A percentile compares a stretch with the other conserved stretches of the same genome.
Conservation (phyloP, 495 filamentous ascomycete genomes). For the Bacidia gigantensis region DNA sequence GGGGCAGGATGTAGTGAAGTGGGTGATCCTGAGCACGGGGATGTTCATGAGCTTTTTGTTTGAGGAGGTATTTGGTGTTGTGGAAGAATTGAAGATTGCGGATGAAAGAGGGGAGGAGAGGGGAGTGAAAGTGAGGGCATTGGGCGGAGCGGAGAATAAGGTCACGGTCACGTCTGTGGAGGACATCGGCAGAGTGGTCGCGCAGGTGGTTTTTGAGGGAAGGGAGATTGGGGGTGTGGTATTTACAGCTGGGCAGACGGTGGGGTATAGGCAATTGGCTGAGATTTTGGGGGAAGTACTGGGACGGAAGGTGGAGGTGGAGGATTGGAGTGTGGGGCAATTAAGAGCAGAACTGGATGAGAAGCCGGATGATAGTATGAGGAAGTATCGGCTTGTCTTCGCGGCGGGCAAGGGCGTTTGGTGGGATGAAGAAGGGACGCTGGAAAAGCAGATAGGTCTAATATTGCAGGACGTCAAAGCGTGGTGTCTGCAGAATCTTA, state of each 20-base stretch:
- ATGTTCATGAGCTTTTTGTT: conserved; percentile 55
- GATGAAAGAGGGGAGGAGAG: not conserved
- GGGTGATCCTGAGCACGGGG: conserved; percentile 47
- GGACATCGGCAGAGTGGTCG: conserved; percentile 46
- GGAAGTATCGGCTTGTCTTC: conserved; percentile 49
- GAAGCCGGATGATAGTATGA: conserved; percentile 34
- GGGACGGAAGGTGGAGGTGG: conserved; percentile 28
- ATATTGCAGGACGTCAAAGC: conserved; percentile 27
- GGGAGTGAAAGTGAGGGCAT: conserved; percentile 28
- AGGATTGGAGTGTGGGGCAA: conserved; percentile 29
- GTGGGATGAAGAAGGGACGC: conserved; percentile 39
- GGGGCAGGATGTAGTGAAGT: conserved; percentile 31
- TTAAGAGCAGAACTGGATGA: conserved; percentile 27
- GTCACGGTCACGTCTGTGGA: conserved; percentile 42
- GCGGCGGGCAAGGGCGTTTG: conserved; percentile 40
- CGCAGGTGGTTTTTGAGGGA: conserved; percentile 32
- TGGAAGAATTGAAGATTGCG: conserved; percentile 19
- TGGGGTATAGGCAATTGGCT: conserved; percentile 38
- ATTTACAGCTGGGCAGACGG: conserved; percentile 44
- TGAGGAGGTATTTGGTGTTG: conserved; percentile 41
- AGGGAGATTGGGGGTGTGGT: conserved; percentile 25
- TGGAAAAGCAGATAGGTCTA: conserved; percentile 34
- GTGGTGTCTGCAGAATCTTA: conserved; percentile 18
- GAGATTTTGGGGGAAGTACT: conserved; percentile 31
- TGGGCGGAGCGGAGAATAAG: conserved; percentile 41